Percentiles rank a stretch among this genome's conserved stretches.
Evolutionary conservation across 192 early-diverging fungal genomes (phyloP).

Genomic region (Podila minutissima): DNA sequence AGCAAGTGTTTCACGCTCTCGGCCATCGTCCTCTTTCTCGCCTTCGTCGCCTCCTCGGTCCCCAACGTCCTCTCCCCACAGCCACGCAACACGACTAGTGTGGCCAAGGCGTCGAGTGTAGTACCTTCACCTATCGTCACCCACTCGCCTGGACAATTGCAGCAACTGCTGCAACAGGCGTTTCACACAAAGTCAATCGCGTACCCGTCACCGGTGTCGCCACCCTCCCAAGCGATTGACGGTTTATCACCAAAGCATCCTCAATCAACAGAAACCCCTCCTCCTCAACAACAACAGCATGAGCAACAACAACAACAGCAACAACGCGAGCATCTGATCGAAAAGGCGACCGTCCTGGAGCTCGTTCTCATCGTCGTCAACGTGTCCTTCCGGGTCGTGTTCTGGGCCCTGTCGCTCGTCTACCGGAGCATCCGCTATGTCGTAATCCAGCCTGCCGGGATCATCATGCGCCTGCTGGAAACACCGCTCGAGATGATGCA

Average conservation of each 20-base stretch:
- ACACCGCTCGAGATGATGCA: conserved; percentile 16
- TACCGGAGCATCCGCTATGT: not conserved
- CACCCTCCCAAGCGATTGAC: not conserved
- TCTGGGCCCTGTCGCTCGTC: conserved; percentile 2
- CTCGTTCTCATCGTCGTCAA: not conserved
- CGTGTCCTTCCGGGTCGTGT: not conserved
- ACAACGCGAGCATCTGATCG: not conserved
- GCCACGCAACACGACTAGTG: not conserved
- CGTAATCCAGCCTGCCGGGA: conserved; percentile 6
- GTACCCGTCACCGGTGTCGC: not conserved
- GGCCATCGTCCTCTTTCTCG: conserved; percentile 16
- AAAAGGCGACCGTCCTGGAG: not conserved
- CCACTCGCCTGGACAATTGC: no score
- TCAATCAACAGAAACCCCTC: not conserved
- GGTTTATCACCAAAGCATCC: not conserved
- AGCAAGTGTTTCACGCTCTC: conserved; percentile 7
- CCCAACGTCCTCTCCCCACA: conserved; percentile 21
- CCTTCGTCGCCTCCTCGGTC: not conserved
- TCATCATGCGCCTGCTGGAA: conserved; percentile 3
- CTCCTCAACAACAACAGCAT: no score
- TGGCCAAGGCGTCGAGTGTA: no score
- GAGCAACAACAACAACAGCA: conserved; percentile 1
- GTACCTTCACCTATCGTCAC: no score
- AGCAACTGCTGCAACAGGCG: no score
- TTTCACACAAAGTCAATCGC: no score